Percentiles rank a stretch among this genome's conserved stretches.
Evolutionary conservation across 805 yeast genomes (phyloP).

Genomic region (Candida ascalaphidarum): DNA sequence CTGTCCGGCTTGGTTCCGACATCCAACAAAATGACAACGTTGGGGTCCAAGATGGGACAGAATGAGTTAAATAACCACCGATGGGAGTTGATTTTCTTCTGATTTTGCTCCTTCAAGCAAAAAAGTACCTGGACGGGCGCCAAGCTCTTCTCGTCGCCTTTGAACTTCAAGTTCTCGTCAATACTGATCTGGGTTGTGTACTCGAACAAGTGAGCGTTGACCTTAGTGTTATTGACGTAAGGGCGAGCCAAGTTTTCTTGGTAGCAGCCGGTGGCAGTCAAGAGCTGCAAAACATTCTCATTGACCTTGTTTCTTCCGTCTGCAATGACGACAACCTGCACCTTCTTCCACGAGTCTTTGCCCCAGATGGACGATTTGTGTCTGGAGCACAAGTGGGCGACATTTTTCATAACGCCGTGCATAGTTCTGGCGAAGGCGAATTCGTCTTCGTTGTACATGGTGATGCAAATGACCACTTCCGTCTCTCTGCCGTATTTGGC

Average conservation of each 20-base stretch:
- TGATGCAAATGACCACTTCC: conserved; percentile 84
- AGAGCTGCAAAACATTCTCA: conserved; percentile 75
- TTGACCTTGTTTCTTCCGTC: conserved; percentile 91
- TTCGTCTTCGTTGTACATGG: conserved; percentile 97
- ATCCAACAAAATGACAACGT: conserved; percentile 80
- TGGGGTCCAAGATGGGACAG: conserved; percentile 88
- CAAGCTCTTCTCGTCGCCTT: conserved; percentile 81
- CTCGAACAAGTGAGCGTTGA: conserved; percentile 90
- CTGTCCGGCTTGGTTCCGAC: conserved; percentile 97
- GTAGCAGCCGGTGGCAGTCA: conserved; percentile 93
- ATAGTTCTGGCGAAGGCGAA: conserved; percentile 82
- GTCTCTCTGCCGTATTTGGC: conserved; percentile 85
- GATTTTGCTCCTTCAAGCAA: conserved; percentile 86
- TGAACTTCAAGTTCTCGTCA: conserved; percentile 81
- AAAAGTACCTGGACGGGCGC: conserved; percentile 93
- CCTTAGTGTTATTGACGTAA: conserved; percentile 83
- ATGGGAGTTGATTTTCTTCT: conserved; percentile 93
- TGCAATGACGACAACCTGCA: conserved; percentile 83
- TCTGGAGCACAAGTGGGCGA: conserved; percentile 80
- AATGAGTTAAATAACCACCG: conserved; percentile 96
- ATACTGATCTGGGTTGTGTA: conserved; percentile 93
- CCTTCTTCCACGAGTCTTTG: conserved; percentile 91
- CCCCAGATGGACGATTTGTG: conserved; percentile 89
- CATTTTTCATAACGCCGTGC: conserved; percentile 89
- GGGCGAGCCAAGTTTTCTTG: conserved; percentile 98